Evolutionary conservation across 805 yeast genomes (phyloP).

Genomic region (Metschnikowia dekortorum): DNA sequence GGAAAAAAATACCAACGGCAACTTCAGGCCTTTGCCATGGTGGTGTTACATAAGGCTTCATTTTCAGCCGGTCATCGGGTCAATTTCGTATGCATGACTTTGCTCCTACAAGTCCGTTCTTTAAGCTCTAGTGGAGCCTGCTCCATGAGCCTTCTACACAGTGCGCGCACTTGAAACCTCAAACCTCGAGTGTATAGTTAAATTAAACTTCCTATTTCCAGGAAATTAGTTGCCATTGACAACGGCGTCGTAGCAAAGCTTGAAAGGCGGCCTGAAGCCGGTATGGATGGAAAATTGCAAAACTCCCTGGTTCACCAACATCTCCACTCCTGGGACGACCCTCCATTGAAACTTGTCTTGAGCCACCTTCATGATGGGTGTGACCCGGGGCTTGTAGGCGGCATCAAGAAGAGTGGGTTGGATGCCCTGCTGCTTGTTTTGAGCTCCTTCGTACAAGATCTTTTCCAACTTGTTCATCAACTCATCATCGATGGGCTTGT

Average conservation of each 20-base stretch:
- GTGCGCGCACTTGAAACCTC: no score
- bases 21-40: no score
- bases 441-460: slow-evolving; percentile 40
- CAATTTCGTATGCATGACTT: no score
- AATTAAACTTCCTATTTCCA: neutral
- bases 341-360: slow-evolving; percentile 59
- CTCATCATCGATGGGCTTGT: slow-evolving; percentile 55
- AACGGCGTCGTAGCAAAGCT: slow-evolving; percentile 60
- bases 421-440: slow-evolving; percentile 30
- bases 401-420: slow-evolving; percentile 75
- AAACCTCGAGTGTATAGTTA: no score
- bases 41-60: no score
- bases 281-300: slow-evolving; percentile 82
- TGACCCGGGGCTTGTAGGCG: slow-evolving; percentile 84
- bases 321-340: slow-evolving; percentile 86
- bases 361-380: slow-evolving; percentile 84
- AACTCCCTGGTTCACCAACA: slow-evolving; percentile 91
- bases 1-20: no score
- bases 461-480: slow-evolving; percentile 47
- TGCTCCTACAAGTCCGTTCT: no score
- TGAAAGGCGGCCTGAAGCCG: slow-evolving; percentile 59
- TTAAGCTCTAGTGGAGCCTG: no score
- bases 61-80: no score
- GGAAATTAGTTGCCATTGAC: slow-evolving; percentile 16
- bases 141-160: no score